These are phyloP conservation scores for Salvia sclarea DNA, from an alignment of 305 asterid genomes.

Conservation along the genomic window DNA sequence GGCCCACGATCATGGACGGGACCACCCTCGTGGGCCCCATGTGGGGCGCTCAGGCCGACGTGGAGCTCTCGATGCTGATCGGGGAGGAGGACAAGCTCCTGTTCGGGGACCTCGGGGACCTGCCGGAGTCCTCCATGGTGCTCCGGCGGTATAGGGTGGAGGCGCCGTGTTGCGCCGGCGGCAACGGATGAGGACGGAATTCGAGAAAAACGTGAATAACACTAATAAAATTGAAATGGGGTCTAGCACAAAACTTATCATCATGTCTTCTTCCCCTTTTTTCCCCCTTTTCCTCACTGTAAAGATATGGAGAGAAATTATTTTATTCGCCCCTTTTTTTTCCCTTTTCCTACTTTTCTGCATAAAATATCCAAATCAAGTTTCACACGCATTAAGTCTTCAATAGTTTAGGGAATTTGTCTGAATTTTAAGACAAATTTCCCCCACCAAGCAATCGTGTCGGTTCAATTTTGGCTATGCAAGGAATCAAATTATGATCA, in stretches of 20 bases:
- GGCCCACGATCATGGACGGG: slow-evolving; percentile 54
- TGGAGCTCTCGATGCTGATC: slow-evolving; percentile 50
- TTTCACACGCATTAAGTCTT: slow-evolving; percentile 16
- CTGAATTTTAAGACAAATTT: not conserved
- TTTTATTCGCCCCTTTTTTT: not conserved
- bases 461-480: not conserved
- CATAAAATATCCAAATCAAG: not conserved
- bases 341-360: not conserved
- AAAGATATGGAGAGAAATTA: slow-evolving; percentile 27
- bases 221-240: slow-evolving; percentile 26
- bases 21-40: slow-evolving; percentile 53
- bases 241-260: slow-evolving; percentile 7
- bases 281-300: slow-evolving; percentile 15
- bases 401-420: not conserved
- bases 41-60: slow-evolving; percentile 55
- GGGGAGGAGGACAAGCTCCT: slow-evolving; percentile 73
- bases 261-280: not conserved
- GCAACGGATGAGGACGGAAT: slow-evolving; percentile 33
- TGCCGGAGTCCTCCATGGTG: slow-evolving; percentile 74
- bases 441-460: slow-evolving; percentile 9
- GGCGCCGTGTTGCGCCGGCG: slow-evolving; percentile 47
- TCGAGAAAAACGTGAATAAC: slow-evolving; percentile 23
- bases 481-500: not conserved
- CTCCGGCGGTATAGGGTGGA: slow-evolving; percentile 49
- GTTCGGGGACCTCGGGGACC: slow-evolving; percentile 78